phyloP scores from a whole-genome alignment of 2,329 filamentous ascomycete species.

The Fusarium lateritium region DNA sequence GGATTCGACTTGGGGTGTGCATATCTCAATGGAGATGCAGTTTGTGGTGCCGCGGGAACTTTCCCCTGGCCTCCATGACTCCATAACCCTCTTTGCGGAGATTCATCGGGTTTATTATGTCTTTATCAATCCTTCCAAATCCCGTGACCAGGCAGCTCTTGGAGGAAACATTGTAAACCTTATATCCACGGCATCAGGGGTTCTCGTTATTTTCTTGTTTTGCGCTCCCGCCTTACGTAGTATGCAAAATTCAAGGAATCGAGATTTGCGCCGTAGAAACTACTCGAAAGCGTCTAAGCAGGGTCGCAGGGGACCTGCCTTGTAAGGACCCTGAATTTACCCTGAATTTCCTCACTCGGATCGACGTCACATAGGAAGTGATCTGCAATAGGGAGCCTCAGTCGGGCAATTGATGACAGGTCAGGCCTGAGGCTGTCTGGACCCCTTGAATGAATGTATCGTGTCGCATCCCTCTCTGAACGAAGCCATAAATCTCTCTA shows the following conservation, averaged over 20 bases:
- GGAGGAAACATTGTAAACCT: slow-evolving; percentile 3
- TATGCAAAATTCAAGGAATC: slow-evolving; percentile 13
- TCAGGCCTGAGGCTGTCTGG: neutral
- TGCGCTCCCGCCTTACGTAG: neutral
- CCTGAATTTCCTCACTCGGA: slow-evolving; percentile 33
- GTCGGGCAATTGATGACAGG: slow-evolving; percentile 16
- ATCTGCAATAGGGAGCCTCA: slow-evolving; percentile 43
- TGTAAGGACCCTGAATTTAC: slow-evolving; percentile 44
- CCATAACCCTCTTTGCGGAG: slow-evolving; percentile 2
- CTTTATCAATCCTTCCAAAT: slow-evolving; percentile 5
- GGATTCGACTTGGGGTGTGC: neutral
- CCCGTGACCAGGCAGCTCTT: slow-evolving; percentile 16
- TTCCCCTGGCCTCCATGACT: slow-evolving; percentile 5
- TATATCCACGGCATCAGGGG: slow-evolving; percentile 1
- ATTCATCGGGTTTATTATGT: neutral
- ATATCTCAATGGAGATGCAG: slow-evolving; percentile 11
- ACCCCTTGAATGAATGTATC: slow-evolving; percentile 2
- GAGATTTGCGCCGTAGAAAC: slow-evolving; percentile 26
- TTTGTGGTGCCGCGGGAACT: slow-evolving; percentile 28
- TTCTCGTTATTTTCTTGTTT: slow-evolving; percentile 5
- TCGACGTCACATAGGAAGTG: slow-evolving; percentile 41
- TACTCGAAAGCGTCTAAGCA: slow-evolving; percentile 27
- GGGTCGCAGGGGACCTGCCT: slow-evolving; percentile 8
- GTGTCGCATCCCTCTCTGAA: slow-evolving; percentile 1
- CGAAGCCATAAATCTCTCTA: neutral